phyloP scores from a whole-genome alignment of 1,284 basidiomycete species.

The Neolentinus lepideus region DNA sequence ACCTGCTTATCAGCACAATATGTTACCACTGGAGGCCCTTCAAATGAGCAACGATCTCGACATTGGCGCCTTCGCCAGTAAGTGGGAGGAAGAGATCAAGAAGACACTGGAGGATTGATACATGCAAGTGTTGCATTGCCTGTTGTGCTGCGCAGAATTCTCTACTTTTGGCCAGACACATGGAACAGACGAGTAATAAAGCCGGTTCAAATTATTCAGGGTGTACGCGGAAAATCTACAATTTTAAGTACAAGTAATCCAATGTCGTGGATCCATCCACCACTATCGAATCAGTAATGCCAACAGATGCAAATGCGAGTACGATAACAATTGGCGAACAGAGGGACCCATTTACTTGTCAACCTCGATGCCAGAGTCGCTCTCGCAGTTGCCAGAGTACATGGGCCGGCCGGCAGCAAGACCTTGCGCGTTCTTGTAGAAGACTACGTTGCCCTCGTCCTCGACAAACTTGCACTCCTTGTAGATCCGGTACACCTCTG shows the following conservation, averaged over 20 bases:
- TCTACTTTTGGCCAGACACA: no score
- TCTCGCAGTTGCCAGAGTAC: slow-evolving; percentile 54
- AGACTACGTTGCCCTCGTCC: slow-evolving; percentile 85
- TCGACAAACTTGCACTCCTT: slow-evolving; percentile 87
- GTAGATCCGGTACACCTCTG: slow-evolving; percentile 71
- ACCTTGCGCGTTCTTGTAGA: slow-evolving; percentile 87
- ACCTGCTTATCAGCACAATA: slow-evolving; percentile 81
- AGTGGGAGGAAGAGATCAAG: slow-evolving; percentile 56
- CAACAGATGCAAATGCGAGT: not conserved
- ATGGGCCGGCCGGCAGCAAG: slow-evolving; percentile 65
- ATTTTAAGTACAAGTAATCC: no score
- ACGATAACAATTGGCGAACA: not conserved
- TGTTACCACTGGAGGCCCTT: slow-evolving; percentile 87
- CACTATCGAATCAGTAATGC: no score
- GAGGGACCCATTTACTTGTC: slow-evolving; percentile 14
- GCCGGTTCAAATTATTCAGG: not conserved
- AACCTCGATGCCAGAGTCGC: slow-evolving; percentile 85
- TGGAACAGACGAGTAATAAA: no score
- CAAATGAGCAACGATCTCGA: slow-evolving; percentile 68
- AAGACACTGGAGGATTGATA: slow-evolving; percentile 26
- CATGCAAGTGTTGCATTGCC: not conserved
- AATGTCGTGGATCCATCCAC: no score
- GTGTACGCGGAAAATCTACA: not conserved
- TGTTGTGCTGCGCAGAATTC: no score
- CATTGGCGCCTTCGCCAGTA: slow-evolving; percentile 64